These are phyloP conservation scores for Saccharomycopsis javanensis DNA, from an alignment of 805 yeast genomes.

Conservation along the genomic window DNA sequence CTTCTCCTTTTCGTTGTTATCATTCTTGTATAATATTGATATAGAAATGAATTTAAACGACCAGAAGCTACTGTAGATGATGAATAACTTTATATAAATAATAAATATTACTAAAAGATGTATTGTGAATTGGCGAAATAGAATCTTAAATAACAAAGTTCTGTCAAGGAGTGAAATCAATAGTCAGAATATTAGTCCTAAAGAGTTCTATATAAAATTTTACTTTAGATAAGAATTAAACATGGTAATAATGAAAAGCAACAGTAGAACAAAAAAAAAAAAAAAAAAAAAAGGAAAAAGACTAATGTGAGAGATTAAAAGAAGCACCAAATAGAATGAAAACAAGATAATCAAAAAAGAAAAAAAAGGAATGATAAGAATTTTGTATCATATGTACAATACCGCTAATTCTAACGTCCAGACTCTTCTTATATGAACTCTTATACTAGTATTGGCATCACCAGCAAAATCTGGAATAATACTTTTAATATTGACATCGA, in stretches of 20 bases:
- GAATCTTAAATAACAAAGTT: not conserved
- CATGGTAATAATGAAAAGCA: not conserved
- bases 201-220: not conserved
- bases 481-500: conserved; percentile 28
- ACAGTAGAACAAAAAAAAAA: not conserved
- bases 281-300: not conserved
- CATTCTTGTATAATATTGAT: not conserved
- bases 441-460: conserved; percentile 31
- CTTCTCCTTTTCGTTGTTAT: not conserved
- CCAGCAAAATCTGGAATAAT: conserved; percentile 19
- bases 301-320: not conserved
- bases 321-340: too few species aligned
- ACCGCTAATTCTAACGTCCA: conserved; percentile 95
- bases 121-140: too few species aligned
- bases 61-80: too few species aligned
- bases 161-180: not conserved
- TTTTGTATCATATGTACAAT: conserved; percentile 25
- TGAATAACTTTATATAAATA: too few species aligned
- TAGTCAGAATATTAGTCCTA: not conserved
- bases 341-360: too few species aligned
- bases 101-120: too few species aligned
- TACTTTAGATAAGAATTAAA: not conserved
- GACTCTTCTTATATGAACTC: conserved; percentile 81
- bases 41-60: too few species aligned
- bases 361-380: not conserved